Evolutionary conservation across 1,284 basidiomycete species (phyloP), one percentile per base, ranked within the genome.

Genomic region (Apiotrichum laibachii): DNA sequence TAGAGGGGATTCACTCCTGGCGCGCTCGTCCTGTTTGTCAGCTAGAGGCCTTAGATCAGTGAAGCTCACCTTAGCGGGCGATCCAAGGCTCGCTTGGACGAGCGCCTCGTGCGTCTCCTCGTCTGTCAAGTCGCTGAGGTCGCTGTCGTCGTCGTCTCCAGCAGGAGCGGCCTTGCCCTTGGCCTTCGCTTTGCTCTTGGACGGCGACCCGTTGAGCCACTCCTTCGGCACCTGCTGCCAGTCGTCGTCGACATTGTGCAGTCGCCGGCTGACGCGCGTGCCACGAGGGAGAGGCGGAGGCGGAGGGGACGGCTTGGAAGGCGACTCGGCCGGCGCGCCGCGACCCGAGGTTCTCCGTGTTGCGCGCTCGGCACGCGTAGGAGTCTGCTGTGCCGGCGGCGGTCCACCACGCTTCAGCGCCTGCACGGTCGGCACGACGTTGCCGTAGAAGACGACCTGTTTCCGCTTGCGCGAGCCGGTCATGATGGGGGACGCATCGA

Each of bases 151-250:
- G 21, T 68, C 71, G 15, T 52, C 67, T 26, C 53, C 67, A 26
- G 43, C 37, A 31, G 26, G 7, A 31, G 26, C 26, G 7, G 26
- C 26, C 26, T 31, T 31, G 26, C 26, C 26, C 26, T 31, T 31
- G 26, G 26, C 26, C 26, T 31, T 31, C 13, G 11, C 47, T 1
- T 47, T 35, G 1, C 21, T 22, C 33, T 44, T 49, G 31, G 39
- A n/a, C 21, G 40, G 37, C 51, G 58, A 64, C 1, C 58, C 52
- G 9, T 57, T 43, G 22, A 79, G 61, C 75, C 77, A 77, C 49
- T 78, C 78, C 2, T 69, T 68, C 0, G 79, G 79, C 15, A 80
- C 67, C 52, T 76, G 67, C 56, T 79, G 73, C 79, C 79, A 80
- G 34, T 72, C 75, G 43, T 79, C 77, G 9, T 73, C 71, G 12